These are phyloP conservation scores for Cymbidium sinense DNA, from an alignment of 106 monocot genomes.

Conservation along the genomic window DNA sequence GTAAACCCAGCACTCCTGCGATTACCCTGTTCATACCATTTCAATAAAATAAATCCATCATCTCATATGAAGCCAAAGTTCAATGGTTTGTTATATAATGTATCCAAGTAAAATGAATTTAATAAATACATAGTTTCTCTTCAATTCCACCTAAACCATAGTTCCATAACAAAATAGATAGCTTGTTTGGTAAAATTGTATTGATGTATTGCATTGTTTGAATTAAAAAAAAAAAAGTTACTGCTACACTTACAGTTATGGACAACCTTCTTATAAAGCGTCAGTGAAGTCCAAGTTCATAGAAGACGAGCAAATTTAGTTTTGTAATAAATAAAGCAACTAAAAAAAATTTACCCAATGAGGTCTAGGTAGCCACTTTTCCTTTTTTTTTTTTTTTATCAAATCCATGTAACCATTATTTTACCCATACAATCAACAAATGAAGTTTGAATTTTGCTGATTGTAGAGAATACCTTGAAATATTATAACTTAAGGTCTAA, in stretches of 20 bases:
- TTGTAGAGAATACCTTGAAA: too few species aligned
- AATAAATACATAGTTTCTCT: neutral
- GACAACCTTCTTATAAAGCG: too few species aligned
- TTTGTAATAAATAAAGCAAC: too few species aligned
- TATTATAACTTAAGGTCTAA: too few species aligned
- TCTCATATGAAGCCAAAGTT: neutral
- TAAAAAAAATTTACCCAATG: too few species aligned
- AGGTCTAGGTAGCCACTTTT: too few species aligned
- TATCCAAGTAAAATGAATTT: neutral
- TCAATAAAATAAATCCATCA: neutral
- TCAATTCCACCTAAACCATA: neutral
- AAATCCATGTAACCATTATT: too few species aligned
- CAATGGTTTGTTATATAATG: neutral
- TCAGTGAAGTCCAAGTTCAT: too few species aligned
- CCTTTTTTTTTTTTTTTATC: too few species aligned
- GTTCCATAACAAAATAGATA: neutral
- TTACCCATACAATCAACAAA: too few species aligned
- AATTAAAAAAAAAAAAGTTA: neutral
- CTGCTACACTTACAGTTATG: neutral
- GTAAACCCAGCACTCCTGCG: conserved; percentile 88
- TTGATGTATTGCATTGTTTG: neutral
- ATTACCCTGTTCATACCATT: conserved; percentile 52
- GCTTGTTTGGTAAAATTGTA: neutral
- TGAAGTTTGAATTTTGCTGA: too few species aligned
- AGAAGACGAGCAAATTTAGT: too few species aligned